A percentile compares a stretch with the other conserved stretches of the same genome.
phyloP scores from a whole-genome alignment of 2,329 filamentous ascomycete species.

The Teratosphaeria zuluensis region DNA sequence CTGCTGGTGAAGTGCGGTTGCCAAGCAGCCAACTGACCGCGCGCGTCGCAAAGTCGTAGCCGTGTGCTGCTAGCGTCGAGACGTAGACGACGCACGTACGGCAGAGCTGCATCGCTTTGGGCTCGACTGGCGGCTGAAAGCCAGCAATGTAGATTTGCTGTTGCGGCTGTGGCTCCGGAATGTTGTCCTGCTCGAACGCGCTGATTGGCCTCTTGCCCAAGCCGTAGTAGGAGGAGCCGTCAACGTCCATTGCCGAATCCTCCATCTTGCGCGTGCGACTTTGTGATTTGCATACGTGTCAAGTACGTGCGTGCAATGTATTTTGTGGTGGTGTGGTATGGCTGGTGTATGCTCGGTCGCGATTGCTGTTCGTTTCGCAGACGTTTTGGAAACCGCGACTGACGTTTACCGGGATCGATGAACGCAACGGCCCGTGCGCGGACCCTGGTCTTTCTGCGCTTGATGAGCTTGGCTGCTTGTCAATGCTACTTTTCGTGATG shows the following conservation, averaged over 20 bases:
- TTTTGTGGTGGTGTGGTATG: neutral
- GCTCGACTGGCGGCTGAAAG: neutral
- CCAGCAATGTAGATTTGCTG: neutral
- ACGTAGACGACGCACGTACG: slow-evolving; percentile 1
- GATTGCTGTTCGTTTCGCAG: neutral
- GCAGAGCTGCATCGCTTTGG: neutral
- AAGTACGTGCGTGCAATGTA: neutral
- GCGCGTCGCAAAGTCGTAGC: neutral
- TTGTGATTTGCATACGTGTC: neutral
- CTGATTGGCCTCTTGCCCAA: neutral
- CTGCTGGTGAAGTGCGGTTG: neutral
- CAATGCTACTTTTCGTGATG: too few relatives aligned
- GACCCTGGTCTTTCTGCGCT: too few relatives aligned
- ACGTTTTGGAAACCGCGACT: neutral
- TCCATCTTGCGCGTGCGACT: neutral
- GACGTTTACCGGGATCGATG: neutral
- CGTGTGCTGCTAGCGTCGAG: neutral
- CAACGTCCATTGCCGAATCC: slow-evolving; percentile 1
- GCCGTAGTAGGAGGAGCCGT: neutral
- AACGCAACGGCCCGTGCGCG: neutral
- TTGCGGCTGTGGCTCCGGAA: neutral
- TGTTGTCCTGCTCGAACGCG: neutral
- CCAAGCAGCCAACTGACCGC: neutral
- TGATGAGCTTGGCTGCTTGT: too few relatives aligned
- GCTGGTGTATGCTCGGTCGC: neutral